Conservation (phyloP, 768 basidiomycete species). For the Hortiboletus flavorubellus region DNA sequence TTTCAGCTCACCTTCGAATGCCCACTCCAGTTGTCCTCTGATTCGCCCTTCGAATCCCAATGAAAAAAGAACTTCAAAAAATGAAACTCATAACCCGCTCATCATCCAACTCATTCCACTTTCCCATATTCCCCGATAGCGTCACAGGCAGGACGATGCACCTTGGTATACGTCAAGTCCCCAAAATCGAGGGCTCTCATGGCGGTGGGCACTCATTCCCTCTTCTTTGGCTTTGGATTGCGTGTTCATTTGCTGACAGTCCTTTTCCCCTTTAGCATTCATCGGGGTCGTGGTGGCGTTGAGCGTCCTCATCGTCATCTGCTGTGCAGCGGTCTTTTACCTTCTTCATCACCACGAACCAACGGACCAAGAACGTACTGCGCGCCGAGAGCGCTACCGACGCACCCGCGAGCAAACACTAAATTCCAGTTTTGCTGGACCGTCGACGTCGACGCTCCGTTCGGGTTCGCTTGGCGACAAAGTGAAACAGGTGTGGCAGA, state of each 20-base stretch:
- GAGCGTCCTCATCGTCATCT: constrained; percentile 48
- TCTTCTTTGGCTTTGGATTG: not conserved
- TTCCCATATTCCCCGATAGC: not conserved
- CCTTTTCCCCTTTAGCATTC: constrained; percentile 40
- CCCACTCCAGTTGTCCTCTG: not conserved
- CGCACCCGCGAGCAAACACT: constrained; percentile 25
- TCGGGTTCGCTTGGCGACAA: constrained; percentile 26
- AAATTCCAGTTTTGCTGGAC: constrained; percentile 1
- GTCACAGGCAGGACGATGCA: not conserved
- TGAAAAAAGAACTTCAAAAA: not conserved
- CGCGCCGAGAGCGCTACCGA: constrained; percentile 31
- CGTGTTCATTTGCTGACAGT: not conserved
- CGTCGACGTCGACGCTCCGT: constrained; percentile 12
- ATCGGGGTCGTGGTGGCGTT: constrained; percentile 58
- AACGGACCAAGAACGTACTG: constrained; percentile 37
- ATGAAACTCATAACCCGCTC: not conserved
- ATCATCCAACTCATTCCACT: not conserved
- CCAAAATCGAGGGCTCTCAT: constrained; percentile 49
- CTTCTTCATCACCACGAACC: constrained; percentile 52
- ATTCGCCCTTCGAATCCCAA: not conserved
- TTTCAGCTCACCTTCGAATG: not conserved
- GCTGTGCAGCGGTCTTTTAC: constrained; percentile 51
- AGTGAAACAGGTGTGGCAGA: constrained; percentile 26
- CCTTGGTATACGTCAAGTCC: constrained; percentile 32
- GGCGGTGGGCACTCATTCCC: constrained; percentile 37